Base-by-base conservation (phyloP, 495 filamentous ascomycete species). In the Penicillium cosmopolitanum region DNA sequence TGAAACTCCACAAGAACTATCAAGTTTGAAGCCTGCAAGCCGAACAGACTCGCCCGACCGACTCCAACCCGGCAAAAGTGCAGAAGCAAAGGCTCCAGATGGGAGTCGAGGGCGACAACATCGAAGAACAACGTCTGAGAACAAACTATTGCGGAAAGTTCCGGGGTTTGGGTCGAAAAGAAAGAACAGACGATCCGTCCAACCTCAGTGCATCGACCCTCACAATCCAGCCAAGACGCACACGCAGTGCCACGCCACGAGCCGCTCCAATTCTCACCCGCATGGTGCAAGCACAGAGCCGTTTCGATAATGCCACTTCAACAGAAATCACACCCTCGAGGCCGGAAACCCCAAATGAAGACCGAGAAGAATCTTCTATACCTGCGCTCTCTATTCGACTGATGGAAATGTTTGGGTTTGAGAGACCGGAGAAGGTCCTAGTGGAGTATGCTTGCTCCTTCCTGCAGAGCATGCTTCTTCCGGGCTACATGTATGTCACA, bases 401-500 rank as follows among this genome's bases (percentile, higher is more conserved):
- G 23, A 91, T 85, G 78, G 87, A 96, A 51, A 97, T 98, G 61
- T 98, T 98, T 71, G 84, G 85, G 35, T 96, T 97, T 61, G 85
- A 92, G 34, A 78, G 80, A 18, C 81, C 90, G 0, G 95, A 98
- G 70, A 89, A 94, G 53, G 91, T 98, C 7, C 85, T 97, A 65
- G 57, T 72, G 85, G 95, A 98, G 77, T 98, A 97, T 66, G 90
- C 94, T 21, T 97, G 95, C 77, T 96, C 93, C 83, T 78, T 97
- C 33, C 77, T 98, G 40, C 92, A 97, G 69, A 96, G 89, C 71
- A 92, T 97, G 56, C 80, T 98, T 10, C 82, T 98, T 13, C 91
- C 96, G 67, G 95, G 95, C 3, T 97, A 96, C 70, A 89, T 98
- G 89, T 98, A 98, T 77, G 91, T 98, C 68, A 98, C 96, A 0